A percentile compares a stretch with the other conserved stretches of the same genome.
phyloP scores from a whole-genome alignment of 352 stramenopile genomes.

The Blastocystis sp. region DNA sequence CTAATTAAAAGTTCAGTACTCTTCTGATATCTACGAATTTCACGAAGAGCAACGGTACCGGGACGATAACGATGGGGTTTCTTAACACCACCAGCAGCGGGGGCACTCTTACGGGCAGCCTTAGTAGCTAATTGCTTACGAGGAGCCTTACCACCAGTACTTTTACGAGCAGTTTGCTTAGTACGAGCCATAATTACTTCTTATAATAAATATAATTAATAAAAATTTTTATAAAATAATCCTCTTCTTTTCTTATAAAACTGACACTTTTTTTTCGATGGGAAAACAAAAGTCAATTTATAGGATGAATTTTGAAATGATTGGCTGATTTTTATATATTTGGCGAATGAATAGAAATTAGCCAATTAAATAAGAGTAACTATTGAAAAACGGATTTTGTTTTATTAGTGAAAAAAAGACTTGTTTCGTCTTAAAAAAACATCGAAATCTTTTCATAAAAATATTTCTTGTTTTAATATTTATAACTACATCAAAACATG shows the following conservation, averaged over 20 bases:
- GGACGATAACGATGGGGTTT: slow-evolving; percentile 63
- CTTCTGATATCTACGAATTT: slow-evolving; percentile 75
- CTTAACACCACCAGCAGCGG: slow-evolving; percentile 70
- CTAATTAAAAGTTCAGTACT: slow-evolving; percentile 68
- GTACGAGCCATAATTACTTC: slow-evolving; percentile 53
- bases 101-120: slow-evolving; percentile 65
- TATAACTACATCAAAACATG: slow-evolving; percentile 46
- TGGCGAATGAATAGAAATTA: too few species aligned
- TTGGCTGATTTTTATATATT: too few species aligned
- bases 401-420: slow-evolving; percentile 1
- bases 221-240: slow-evolving; percentile 47
- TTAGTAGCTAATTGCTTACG: slow-evolving; percentile 71
- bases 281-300: too few species aligned
- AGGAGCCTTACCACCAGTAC: slow-evolving; percentile 70
- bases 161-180: slow-evolving; percentile 82
- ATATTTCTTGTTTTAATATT: background rate
- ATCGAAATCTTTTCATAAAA: background rate
- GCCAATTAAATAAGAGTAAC: too few species aligned
- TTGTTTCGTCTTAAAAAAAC: background rate
- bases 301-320: too few species aligned
- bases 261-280: too few species aligned
- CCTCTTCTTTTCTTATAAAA: too few species aligned
- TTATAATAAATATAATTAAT: slow-evolving; percentile 15
- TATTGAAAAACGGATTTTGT: too few species aligned
- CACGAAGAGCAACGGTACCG: slow-evolving; percentile 63